Percentiles rank a stretch among this genome's conserved stretches.
phyloP scores from a whole-genome alignment of 352 stramenopile species.

The Pythium rhizo-oryzae region DNA sequence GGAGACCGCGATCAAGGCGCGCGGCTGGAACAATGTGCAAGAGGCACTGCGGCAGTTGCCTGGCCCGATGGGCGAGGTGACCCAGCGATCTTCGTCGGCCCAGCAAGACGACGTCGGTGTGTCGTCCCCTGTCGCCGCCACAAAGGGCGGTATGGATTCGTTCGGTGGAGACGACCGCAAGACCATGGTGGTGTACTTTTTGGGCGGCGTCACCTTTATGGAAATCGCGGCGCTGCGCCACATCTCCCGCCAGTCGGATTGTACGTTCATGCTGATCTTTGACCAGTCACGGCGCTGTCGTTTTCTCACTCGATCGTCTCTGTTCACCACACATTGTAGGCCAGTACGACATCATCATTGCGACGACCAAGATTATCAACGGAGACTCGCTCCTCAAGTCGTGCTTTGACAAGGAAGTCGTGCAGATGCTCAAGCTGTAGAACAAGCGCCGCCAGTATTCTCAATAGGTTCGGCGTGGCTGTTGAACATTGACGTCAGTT shows the following conservation, averaged over 20 bases:
- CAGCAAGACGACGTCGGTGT: slow-evolving; percentile 40
- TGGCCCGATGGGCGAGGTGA: slow-evolving; percentile 77
- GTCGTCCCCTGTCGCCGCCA: slow-evolving; percentile 30
- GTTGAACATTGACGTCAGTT: slow-evolving; percentile 4
- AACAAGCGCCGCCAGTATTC: background rate
- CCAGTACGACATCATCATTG: slow-evolving; percentile 93
- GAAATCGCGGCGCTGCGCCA: slow-evolving; percentile 96
- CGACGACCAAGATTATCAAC: slow-evolving; percentile 93
- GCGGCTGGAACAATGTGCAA: slow-evolving; percentile 76
- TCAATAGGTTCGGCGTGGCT: background rate
- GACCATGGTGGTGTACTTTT: slow-evolving; percentile 96
- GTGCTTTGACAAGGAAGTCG: slow-evolving; percentile 84
- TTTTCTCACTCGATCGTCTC: slow-evolving; percentile 5
- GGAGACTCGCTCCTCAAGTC: slow-evolving; percentile 86
- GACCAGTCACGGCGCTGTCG: background rate
- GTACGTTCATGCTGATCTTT: slow-evolving; percentile 63
- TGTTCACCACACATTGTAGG: slow-evolving; percentile 42
- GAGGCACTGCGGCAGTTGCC: slow-evolving; percentile 86
- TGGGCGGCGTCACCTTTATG: slow-evolving; percentile 97
- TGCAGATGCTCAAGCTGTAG: slow-evolving; percentile 75
- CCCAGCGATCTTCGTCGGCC: slow-evolving; percentile 49
- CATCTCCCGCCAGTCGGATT: slow-evolving; percentile 91
- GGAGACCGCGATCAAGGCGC: slow-evolving; percentile 82
- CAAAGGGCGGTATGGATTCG: slow-evolving; percentile 55
- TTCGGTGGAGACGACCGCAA: slow-evolving; percentile 86